Conservation (phyloP, 2,329 filamentous ascomycete species). For the Colletotrichum coccodes region DNA sequence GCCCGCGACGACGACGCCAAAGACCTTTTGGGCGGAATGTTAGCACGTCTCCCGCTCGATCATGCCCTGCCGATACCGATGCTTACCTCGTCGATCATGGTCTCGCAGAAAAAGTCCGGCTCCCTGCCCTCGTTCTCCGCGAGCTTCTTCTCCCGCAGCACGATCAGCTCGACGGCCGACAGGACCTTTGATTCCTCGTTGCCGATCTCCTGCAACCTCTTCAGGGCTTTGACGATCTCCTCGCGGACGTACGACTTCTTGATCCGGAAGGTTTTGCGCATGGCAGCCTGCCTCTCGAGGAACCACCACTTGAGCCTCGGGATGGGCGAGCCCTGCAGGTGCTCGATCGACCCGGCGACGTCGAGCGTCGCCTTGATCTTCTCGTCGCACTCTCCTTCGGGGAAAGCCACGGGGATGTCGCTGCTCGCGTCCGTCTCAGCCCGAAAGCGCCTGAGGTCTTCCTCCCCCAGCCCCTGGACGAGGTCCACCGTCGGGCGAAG, state of each 20-base stretch:
- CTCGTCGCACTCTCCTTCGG: conserved; percentile 14
- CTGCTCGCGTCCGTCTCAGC: too few relatives aligned
- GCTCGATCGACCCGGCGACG: conserved; percentile 12
- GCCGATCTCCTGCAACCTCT: conserved; percentile 6
- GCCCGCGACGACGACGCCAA: conserved; percentile 43
- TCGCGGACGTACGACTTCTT: conserved; percentile 10
- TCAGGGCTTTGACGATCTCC: conserved; percentile 24
- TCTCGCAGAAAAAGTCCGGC: conserved; percentile 19
- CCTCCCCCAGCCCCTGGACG: not conserved
- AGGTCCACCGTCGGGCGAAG: conserved; percentile 1
- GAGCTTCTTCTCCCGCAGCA: conserved; percentile 26
- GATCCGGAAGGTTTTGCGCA: not conserved
- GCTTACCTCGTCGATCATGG: conserved; percentile 26
- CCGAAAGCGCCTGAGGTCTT: not conserved
- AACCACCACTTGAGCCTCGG: conserved; percentile 24
- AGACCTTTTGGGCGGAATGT: conserved; percentile 25
- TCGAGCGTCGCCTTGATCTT: conserved; percentile 21
- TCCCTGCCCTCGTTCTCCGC: conserved; percentile 27
- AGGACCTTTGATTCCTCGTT: conserved; percentile 19
- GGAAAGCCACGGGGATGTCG: conserved; percentile 2
- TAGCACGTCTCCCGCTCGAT: not conserved
- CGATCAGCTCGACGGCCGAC: conserved; percentile 30
- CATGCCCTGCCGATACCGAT: too few relatives aligned
- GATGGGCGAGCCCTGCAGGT: conserved; percentile 14
- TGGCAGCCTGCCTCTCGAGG: not conserved